Evolutionary conservation across 169 alveolate genomes (phyloP), one percentile per base, ranked within the genome.

Genomic region (Cryptosporidium sp.): DNA sequence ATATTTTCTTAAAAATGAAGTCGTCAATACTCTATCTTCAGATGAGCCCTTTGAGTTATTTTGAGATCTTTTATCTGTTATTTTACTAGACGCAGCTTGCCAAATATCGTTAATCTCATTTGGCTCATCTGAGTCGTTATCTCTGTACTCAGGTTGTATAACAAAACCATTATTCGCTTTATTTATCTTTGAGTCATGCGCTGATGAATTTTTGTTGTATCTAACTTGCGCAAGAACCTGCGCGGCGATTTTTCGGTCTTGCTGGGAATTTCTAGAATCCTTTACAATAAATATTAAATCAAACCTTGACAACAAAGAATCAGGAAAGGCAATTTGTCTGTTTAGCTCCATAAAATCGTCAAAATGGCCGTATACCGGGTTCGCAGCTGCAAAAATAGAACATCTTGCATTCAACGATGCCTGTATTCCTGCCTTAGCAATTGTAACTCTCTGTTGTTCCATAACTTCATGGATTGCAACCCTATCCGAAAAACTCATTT

Each of bases 381-480:
- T 98, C n/a, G 99, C 99, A 16, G 99, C 99, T 14, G 99, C 99
- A 50, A 98, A 93, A 3, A 98, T 99, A 51, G 98, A 93, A 93
- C 99, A 98, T 68, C 99, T 87, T 45, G 99, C 99, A 93, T 98
- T 98, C 75, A 98, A 94, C n/a, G 98, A 93, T 29, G 99, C 96
- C 91, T 98, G 99, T 26, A 98, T 97, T 21, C 99, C 99, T 8
- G 99, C 99, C 91, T 98, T 98, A 2, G 99, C 99, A 43, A 98
- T 98, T 0, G 99, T 97, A 18, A 98, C 99, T 6, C 99, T 98
- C 93, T 98, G 98, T 91, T 98, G 98, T 86, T 98, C 99, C 99
- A 98, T 97, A 62, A 97, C 99, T 94, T 98, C 99, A 94, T 98
- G 99, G 48, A 98, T 98, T 43, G 99, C 99, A 3, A 98, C 99